phyloP scores from a whole-genome alignment of 2,329 filamentous ascomycete genomes.

The Balansia obtecta region DNA sequence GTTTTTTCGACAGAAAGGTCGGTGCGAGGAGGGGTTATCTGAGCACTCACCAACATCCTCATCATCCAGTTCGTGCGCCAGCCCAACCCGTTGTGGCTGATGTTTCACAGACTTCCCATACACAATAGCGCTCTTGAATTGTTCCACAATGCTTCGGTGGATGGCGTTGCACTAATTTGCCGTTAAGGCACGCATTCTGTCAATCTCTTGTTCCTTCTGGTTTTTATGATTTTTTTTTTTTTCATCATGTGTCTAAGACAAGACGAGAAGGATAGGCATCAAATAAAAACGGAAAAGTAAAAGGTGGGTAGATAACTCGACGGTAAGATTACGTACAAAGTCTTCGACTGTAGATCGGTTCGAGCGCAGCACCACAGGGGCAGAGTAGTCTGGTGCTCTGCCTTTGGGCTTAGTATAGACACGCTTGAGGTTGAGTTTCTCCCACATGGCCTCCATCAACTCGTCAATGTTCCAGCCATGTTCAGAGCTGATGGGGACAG shows the following conservation, averaged over 20 bases:
- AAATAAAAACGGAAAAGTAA: neutral
- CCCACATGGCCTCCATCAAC: slow-evolving; percentile 96
- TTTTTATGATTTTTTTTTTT: neutral
- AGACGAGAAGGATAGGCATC: neutral
- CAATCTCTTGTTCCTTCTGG: neutral
- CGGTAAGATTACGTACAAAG: slow-evolving; percentile 56
- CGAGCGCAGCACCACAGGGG: slow-evolving; percentile 79
- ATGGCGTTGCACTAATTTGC: slow-evolving; percentile 79
- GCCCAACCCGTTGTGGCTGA: slow-evolving; percentile 88
- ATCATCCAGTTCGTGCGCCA: slow-evolving; percentile 82
- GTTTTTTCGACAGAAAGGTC: neutral
- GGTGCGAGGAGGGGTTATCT: neutral
- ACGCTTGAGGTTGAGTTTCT: slow-evolving; percentile 79
- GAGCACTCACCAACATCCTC: slow-evolving; percentile 79
- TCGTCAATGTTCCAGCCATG: slow-evolving; percentile 98
- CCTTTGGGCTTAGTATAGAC: slow-evolving; percentile 99
- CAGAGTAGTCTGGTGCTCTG: slow-evolving; percentile 79
- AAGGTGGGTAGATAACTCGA: neutral
- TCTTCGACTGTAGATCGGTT: slow-evolving; percentile 85
- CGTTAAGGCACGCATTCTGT: slow-evolving; percentile 13
- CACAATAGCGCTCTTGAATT: slow-evolving; percentile 91
- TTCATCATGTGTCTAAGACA: neutral
- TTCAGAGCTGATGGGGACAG: slow-evolving; percentile 93
- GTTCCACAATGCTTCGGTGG: slow-evolving; percentile 88
- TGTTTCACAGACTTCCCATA: slow-evolving; percentile 98